Evolutionary conservation across 495 filamentous ascomycete species (phyloP).

Genomic region (Penicillium tannophilum): DNA sequence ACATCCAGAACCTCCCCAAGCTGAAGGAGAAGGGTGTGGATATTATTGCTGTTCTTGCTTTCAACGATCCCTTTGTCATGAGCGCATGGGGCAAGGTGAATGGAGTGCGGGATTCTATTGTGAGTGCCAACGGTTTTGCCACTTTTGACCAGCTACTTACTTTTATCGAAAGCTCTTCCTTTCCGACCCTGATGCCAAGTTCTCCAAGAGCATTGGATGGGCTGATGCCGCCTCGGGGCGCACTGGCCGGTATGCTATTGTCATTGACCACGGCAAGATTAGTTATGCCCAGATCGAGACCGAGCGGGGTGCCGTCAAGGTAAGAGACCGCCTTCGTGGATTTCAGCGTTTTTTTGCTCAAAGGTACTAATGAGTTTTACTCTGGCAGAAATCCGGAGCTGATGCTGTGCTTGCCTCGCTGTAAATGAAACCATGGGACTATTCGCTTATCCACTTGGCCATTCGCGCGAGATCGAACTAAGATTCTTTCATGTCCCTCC

Average conservation of each 20-base stretch:
- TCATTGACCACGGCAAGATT: conserved; percentile 88
- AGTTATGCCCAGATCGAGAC: conserved; percentile 81
- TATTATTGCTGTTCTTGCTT: conserved; percentile 77
- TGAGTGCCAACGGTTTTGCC: conserved; percentile 47
- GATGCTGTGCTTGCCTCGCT: conserved; percentile 62
- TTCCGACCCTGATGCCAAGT: conserved; percentile 71
- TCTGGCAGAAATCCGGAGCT: conserved; percentile 63
- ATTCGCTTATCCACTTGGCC: background rate
- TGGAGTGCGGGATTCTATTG: conserved; percentile 69
- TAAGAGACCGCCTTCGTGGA: conserved; percentile 6
- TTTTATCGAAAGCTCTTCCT: conserved; percentile 65
- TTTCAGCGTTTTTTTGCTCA: no score
- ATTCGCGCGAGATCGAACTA: no score
- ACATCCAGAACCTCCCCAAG: conserved; percentile 70
- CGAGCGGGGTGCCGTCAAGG: conserved; percentile 56
- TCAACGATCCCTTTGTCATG: conserved; percentile 91
- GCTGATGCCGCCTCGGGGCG: conserved; percentile 59
- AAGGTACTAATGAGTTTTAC: background rate
- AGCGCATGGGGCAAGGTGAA: conserved; percentile 95
- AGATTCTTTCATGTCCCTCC: background rate
- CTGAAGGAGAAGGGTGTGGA: conserved; percentile 84
- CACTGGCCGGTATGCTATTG: conserved; percentile 80
- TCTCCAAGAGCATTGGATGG: conserved; percentile 83
- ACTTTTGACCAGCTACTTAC: background rate
- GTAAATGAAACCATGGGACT: conserved; percentile 14